Evolutionary conservation across 257 asterid genomes (phyloP).

Genomic region (Solanum verrucosum): DNA sequence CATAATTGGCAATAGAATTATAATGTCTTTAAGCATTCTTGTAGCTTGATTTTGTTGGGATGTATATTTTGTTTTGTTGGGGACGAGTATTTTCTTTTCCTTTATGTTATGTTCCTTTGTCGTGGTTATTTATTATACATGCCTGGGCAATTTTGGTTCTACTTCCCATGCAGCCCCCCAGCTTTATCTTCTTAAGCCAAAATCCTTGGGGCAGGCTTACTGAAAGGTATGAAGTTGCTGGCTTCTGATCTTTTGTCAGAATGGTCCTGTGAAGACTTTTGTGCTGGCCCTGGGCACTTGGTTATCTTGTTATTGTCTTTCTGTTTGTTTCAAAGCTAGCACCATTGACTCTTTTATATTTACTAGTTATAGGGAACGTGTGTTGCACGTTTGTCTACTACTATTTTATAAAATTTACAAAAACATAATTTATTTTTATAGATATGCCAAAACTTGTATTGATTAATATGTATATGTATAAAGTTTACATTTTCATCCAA

Average conservation of each 20-base stretch:
- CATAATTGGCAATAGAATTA: not conserved
- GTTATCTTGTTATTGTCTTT: not conserved
- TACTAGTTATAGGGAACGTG: no score
- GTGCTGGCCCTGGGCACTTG: not conserved
- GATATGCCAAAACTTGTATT: no score
- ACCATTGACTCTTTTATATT: not conserved
- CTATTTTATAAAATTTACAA: no score
- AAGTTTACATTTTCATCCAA: no score
- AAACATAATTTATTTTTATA: no score
- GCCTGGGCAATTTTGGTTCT: constrained; percentile 10
- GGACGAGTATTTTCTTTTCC: not conserved
- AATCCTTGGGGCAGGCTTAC: not conserved
- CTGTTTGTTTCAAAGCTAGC: not conserved
- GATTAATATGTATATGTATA: no score
- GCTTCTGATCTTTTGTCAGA: not conserved
- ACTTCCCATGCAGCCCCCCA: not conserved
- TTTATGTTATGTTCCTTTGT: not conserved
- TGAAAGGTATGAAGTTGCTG: not conserved
- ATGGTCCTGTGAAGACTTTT: no score
- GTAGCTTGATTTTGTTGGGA: constrained; percentile 7
- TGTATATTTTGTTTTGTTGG: constrained; percentile 14
- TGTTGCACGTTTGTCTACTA: no score
- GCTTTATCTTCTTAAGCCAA: not conserved
- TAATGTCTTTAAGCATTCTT: constrained; percentile 4
- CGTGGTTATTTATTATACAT: not conserved